A percentile compares a stretch with the other conserved stretches of the same genome.
Conservation (phyloP, 345 rosid species). For the Litchi chinensis region DNA sequence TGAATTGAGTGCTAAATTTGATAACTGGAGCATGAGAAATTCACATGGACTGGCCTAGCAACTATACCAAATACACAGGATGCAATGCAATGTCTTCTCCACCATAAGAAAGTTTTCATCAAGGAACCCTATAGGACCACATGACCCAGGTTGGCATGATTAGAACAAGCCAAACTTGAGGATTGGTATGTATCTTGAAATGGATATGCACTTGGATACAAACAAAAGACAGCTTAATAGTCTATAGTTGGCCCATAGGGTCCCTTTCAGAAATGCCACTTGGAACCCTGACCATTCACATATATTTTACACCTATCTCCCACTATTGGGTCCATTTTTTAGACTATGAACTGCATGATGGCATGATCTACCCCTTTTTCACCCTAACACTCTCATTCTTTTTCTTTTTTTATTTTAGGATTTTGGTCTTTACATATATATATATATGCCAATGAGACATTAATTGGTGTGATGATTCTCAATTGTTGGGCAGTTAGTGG, state of each 20-base stretch:
- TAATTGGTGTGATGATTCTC: too few species aligned
- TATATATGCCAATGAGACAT: too few species aligned
- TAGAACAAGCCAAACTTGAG: neutral
- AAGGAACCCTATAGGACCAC: conserved; percentile 35
- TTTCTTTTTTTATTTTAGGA: neutral
- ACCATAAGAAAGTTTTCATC: neutral
- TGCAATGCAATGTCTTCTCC: neutral
- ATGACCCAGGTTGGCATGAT: neutral
- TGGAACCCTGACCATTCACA: neutral
- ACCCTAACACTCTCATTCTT: too few species aligned
- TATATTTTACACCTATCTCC: conserved; percentile 6
- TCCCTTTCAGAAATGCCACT: neutral
- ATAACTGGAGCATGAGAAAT: conserved; percentile 24
- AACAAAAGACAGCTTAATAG: neutral
- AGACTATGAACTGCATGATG: neutral
- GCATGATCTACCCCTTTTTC: neutral
- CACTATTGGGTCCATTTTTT: conserved; percentile 24
- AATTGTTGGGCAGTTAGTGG: too few species aligned
- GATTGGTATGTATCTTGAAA: neutral
- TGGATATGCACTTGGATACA: neutral
- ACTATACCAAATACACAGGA: neutral
- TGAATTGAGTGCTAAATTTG: neutral
- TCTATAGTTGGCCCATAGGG: conserved; percentile 21
- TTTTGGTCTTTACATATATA: too few species aligned
- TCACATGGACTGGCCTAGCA: conserved; percentile 23